Evolutionary conservation across 2,329 filamentous ascomycete species (phyloP).

Genomic region (Talaromyces sp.): DNA sequence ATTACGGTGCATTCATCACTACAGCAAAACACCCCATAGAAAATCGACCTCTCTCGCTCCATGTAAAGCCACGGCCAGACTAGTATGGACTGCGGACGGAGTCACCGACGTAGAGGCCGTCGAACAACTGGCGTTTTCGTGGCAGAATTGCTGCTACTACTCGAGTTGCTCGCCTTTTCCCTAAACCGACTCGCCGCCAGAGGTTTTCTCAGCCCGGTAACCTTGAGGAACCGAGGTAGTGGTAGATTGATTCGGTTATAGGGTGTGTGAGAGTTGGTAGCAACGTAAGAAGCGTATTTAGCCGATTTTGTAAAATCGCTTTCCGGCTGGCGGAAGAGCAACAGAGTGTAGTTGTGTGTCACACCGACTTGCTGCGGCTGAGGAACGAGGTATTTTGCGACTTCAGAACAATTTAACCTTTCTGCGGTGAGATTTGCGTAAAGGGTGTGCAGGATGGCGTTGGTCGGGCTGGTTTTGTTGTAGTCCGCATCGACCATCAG

Average conservation of each 20-base stretch:
- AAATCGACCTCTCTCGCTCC: not conserved
- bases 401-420: not conserved
- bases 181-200: conserved; percentile 7
- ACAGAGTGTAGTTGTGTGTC: conserved; percentile 7
- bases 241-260: not conserved
- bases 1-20: not conserved
- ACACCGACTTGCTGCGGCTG: not conserved
- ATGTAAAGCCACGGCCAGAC: not conserved
- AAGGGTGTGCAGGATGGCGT: not conserved
- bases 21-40: not conserved
- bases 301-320: not conserved
- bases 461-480: conserved; percentile 1
- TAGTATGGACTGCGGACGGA: not conserved
- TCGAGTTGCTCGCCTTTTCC: not conserved
- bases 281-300: conserved; percentile 3
- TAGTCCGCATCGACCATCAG: conserved; percentile 7
- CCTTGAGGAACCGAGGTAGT: conserved; percentile 1
- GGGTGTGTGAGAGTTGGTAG: not conserved
- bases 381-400: not conserved
- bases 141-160: not conserved
- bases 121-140: not conserved
- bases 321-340: conserved; percentile 5
- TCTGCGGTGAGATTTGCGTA: conserved; percentile 5
- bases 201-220: not conserved
- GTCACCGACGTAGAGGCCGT: not conserved